These are phyloP conservation scores for Trichoderma sp. DNA, from an alignment of 2,329 filamentous ascomycete species.

Conservation along the genomic window DNA sequence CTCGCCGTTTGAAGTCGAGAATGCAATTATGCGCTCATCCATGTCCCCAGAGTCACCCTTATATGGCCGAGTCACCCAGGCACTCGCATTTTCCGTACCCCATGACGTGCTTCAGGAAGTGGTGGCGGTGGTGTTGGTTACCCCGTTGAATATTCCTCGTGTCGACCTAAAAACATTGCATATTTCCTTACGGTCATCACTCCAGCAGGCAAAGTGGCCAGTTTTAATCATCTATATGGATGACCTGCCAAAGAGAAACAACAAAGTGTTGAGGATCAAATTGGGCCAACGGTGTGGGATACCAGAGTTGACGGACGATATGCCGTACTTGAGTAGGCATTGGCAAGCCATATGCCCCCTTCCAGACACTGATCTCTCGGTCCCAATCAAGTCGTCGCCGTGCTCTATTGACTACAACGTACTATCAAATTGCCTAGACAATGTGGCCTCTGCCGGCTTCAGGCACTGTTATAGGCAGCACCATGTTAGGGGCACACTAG, in stretches of 20 bases:
- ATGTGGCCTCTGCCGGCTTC: slow-evolving; percentile 21
- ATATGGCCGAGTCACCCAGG: slow-evolving; percentile 45
- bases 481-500: slow-evolving; percentile 12
- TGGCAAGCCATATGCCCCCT: slow-evolving; percentile 49
- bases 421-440: slow-evolving; percentile 27
- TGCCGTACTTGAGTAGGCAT: slow-evolving; percentile 43
- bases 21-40: slow-evolving; percentile 49
- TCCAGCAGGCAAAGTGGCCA: slow-evolving; percentile 54
- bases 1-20: slow-evolving; percentile 57
- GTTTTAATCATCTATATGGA: slow-evolving; percentile 53
- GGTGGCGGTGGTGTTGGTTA: slow-evolving; percentile 51
- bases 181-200: slow-evolving; percentile 41
- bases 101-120: slow-evolving; percentile 56
- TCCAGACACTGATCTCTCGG: slow-evolving; percentile 44
- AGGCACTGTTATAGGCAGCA: slow-evolving; percentile 22
- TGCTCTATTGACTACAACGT: slow-evolving; percentile 34
- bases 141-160: slow-evolving; percentile 40
- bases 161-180: slow-evolving; percentile 50
- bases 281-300: slow-evolving; percentile 47
- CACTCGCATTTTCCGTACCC: slow-evolving; percentile 51
- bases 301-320: slow-evolving; percentile 43
- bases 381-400: slow-evolving; percentile 35
- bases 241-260: slow-evolving; percentile 52
- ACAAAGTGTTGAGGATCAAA: slow-evolving; percentile 55
- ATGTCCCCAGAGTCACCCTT: slow-evolving; percentile 41